Conservation (phyloP, 495 filamentous ascomycete species). For the Staphylotrichum tortipilum region DNA sequence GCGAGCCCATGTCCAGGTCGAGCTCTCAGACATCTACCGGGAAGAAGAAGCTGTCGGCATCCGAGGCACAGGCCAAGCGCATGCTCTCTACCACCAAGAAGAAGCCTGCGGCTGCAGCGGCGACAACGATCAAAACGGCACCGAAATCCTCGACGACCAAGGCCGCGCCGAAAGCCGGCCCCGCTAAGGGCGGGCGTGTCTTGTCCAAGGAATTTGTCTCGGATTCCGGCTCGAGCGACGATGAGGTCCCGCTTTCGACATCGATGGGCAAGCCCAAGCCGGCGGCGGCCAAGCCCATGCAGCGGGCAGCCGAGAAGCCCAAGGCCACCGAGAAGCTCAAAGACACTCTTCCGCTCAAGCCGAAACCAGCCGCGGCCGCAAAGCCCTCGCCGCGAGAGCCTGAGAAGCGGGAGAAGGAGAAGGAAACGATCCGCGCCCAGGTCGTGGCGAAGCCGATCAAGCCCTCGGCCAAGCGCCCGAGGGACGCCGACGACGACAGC, state of each 20-base stretch:
- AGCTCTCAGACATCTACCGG: constrained; percentile 43
- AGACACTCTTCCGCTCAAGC: constrained; percentile 17
- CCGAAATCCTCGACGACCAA: constrained; percentile 29
- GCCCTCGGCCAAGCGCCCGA: constrained; percentile 28
- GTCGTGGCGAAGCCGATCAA: constrained; percentile 23
- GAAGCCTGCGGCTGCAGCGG: constrained; percentile 23
- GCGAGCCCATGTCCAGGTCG: constrained; percentile 46
- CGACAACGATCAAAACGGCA: constrained; percentile 19
- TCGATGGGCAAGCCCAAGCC: constrained; percentile 31
- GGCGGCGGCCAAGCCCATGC: constrained; percentile 26
- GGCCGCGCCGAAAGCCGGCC: constrained; percentile 15
- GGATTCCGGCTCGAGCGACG: constrained; percentile 66
- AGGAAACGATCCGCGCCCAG: constrained; percentile 28
- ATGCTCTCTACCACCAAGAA: constrained; percentile 52
- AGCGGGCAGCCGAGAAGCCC: constrained; percentile 22
- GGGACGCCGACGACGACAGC: constrained; percentile 38
- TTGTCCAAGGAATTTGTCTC: constrained; percentile 64
- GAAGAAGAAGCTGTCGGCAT: constrained; percentile 54
- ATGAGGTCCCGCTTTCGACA: constrained; percentile 30
- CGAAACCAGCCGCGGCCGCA: constrained; percentile 7
- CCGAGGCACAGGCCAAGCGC: constrained; percentile 55
- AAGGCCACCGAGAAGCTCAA: constrained; percentile 22
- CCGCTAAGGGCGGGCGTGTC: constrained; percentile 15
- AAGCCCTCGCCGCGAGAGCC: constrained; percentile 12
- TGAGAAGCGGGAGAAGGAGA: constrained; percentile 15